A percentile compares a stretch with the other conserved stretches of the same genome.
phyloP scores from a whole-genome alignment of 2,329 filamentous ascomycete species.

The Myriosclerotinia curreyana region DNA sequence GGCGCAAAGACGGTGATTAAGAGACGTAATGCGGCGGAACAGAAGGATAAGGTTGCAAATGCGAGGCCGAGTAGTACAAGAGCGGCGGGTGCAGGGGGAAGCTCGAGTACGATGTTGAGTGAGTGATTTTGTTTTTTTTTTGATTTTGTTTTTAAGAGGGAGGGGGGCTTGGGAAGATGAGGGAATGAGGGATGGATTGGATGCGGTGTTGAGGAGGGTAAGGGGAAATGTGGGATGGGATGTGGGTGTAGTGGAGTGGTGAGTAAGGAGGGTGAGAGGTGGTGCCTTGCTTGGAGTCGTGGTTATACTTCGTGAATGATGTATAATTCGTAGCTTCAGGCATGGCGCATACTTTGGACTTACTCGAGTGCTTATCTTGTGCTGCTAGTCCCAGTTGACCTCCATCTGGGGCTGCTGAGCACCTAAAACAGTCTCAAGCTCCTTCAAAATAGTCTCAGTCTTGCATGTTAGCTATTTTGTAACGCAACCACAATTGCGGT shows the following conservation, averaged over 20 bases:
- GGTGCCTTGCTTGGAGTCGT: background rate
- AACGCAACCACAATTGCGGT: background rate
- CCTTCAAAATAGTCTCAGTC: background rate
- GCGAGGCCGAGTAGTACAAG: slow-evolving; percentile 87
- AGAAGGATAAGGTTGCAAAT: slow-evolving; percentile 97
- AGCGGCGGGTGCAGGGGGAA: slow-evolving; percentile 89
- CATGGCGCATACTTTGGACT: background rate
- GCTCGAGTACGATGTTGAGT: slow-evolving; percentile 98
- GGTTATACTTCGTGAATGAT: background rate
- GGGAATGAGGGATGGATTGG: background rate
- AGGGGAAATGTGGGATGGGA: background rate
- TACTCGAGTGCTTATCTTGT: background rate
- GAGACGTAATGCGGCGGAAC: slow-evolving; percentile 90
- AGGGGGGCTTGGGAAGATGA: background rate
- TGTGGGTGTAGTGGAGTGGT: background rate
- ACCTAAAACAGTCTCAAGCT: background rate
- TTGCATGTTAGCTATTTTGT: background rate
- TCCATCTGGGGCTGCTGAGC: background rate
- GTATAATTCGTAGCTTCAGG: background rate
- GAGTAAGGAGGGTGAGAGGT: background rate
- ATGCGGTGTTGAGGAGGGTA: background rate
- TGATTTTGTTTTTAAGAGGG: background rate
- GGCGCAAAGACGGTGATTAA: slow-evolving; percentile 94
- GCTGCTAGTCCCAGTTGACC: background rate
- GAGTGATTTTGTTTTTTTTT: slow-evolving; percentile 44